Percentiles rank a stretch among this genome's conserved stretches.
Evolutionary conservation across 768 basidiomycete genomes (phyloP).

Genomic region (Russula earlei): DNA sequence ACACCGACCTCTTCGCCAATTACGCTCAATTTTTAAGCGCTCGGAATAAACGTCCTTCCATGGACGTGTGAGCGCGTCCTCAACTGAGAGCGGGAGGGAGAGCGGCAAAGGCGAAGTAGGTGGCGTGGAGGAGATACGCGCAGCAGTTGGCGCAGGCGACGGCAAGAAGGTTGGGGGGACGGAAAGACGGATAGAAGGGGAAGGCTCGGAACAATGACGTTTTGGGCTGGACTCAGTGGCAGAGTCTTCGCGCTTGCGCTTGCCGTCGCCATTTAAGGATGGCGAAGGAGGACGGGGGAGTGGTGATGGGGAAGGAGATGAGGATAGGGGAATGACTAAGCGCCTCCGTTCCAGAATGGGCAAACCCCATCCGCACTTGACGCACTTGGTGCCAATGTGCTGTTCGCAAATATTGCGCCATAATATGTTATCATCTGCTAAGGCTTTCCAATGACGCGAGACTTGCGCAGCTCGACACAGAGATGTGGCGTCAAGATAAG

Average conservation of each 20-base stretch:
- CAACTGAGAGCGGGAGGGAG: constrained; percentile 7
- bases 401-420: constrained; percentile 98
- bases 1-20: constrained; percentile 93
- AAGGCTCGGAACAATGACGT: constrained; percentile 3
- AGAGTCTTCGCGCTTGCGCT: constrained; percentile 33
- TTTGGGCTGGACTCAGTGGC: constrained; percentile 9
- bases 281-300: constrained; percentile 19
- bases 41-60: constrained; percentile 99
- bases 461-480: constrained; percentile 93
- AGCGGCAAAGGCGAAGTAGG: constrained; percentile 9
- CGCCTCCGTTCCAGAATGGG: constrained; percentile 79
- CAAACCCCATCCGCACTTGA: constrained; percentile 95
- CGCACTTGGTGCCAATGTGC: constrained; percentile 94
- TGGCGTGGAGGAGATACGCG: background rate
- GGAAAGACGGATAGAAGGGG: background rate
- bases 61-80: constrained; percentile 57
- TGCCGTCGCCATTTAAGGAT: no score
- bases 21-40: constrained; percentile 90
- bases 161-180: background rate
- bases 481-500: constrained; percentile 84
- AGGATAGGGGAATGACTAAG: constrained; percentile 31
- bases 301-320: constrained; percentile 28
- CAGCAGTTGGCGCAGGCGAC: background rate
- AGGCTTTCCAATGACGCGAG: constrained; percentile 67
- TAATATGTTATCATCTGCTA: constrained; percentile 92